Percentiles rank a stretch among this genome's conserved stretches.
Evolutionary conservation across 345 rosid genomes (phyloP).

Genomic region (Sonneratia alba): DNA sequence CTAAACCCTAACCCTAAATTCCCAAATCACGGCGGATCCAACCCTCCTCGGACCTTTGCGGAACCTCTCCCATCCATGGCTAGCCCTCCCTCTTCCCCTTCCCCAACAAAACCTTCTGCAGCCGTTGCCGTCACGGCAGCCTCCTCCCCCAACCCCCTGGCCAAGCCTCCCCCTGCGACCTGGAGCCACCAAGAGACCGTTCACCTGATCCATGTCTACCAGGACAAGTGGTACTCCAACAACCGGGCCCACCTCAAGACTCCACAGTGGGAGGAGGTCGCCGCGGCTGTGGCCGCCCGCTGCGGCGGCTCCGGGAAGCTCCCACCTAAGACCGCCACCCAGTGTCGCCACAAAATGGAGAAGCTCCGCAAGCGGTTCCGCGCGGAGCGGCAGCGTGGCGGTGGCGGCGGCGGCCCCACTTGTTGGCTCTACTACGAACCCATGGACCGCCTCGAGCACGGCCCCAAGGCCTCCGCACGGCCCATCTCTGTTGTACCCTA

Average conservation of each 20-base stretch:
- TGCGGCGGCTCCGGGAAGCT: conserved; percentile 27
- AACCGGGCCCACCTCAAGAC: conserved; percentile 61
- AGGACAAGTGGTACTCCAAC: conserved; percentile 56
- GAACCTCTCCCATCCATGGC: conserved; percentile 1
- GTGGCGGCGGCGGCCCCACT: conserved; percentile 12
- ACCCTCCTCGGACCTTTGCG: background rate
- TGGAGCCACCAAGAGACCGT: conserved; percentile 72
- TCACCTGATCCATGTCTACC: conserved; percentile 52
- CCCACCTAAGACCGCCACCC: conserved; percentile 36
- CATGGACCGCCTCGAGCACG: conserved; percentile 67
- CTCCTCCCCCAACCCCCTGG: conserved; percentile 1
- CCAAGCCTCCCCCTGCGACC: conserved; percentile 50
- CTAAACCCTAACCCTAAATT: conserved; percentile 2
- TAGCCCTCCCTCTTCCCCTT: conserved; percentile 7
- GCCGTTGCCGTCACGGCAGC: conserved; percentile 1
- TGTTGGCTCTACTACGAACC: conserved; percentile 53
- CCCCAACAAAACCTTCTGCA: conserved; percentile 8
- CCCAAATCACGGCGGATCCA: conserved; percentile 2
- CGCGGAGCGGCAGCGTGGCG: conserved; percentile 37
- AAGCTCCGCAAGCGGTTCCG: conserved; percentile 69
- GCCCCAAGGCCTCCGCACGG: conserved; percentile 44
- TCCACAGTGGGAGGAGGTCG: conserved; percentile 69
- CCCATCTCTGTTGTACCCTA: conserved; percentile 32
- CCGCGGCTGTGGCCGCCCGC: conserved; percentile 49
- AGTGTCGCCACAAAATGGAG: conserved; percentile 88